phyloP scores from a whole-genome alignment of 305 asterid genomes.

The Fraxinus xanthoxyloides region DNA sequence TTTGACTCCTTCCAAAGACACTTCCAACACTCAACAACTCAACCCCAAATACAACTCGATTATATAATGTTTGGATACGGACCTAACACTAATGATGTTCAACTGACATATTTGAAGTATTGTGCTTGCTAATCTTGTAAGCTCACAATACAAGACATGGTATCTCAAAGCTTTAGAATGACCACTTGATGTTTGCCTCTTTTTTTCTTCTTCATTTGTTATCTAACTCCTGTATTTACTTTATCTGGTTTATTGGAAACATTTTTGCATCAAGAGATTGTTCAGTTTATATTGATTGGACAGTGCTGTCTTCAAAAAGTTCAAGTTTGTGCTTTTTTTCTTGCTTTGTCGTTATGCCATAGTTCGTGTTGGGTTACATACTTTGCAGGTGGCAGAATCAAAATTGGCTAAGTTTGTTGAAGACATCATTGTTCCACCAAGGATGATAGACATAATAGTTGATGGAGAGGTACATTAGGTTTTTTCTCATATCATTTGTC shows the following conservation, averaged over 20 bases:
- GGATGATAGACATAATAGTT: constrained; percentile 89
- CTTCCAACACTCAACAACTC: no score
- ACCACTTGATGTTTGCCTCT: background rate
- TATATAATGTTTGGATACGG: no score
- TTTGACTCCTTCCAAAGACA: no score
- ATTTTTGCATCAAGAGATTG: constrained; percentile 12
- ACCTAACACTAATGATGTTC: background rate
- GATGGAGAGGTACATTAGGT: constrained; percentile 83
- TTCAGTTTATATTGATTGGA: constrained; percentile 7
- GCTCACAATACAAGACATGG: background rate
- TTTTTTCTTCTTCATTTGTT: background rate
- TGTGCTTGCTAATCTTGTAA: background rate
- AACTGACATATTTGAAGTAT: background rate
- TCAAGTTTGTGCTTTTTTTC: constrained; percentile 9
- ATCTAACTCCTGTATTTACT: background rate
- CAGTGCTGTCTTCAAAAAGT: constrained; percentile 1
- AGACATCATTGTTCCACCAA: constrained; percentile 95
- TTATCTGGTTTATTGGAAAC: background rate
- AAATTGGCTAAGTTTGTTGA: constrained; percentile 92
- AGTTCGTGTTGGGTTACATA: constrained; percentile 21
- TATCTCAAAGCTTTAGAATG: background rate
- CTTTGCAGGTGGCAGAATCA: constrained; percentile 85
- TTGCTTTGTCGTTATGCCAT: constrained; percentile 25
- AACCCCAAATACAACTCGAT: no score
- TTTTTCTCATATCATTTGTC: constrained; percentile 20